Base-by-base conservation (phyloP, 2,329 filamentous ascomycete genomes). In the Sclerotinia nivalis region DNA sequence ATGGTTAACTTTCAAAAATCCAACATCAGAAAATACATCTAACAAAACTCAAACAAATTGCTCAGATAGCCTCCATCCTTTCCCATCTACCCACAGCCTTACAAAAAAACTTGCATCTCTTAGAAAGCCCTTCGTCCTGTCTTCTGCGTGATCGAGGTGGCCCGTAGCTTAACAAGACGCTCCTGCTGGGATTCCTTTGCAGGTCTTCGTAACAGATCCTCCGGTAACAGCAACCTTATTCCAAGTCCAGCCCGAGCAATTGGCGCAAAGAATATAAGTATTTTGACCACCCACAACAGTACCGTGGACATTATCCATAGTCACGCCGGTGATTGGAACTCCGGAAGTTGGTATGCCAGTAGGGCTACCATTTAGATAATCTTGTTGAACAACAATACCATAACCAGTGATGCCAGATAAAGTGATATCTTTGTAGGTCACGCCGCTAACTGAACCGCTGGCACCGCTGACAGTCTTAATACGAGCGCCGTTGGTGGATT, bases 321-420 rank as follows among this genome's bases (percentile, higher is more conserved):
- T 83, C 4, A 87, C 72, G 15, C 80, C 82, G 12, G 84, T 86
- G 76, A 87, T 86, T 22, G 84, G 84, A 25, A 87, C 83, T 31
- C 84, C 69, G 7, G 49, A 49, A 1, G 75, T 75, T 28, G 75
- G 72, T 0, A n/a, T 74, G 1, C 74, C 74, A 12, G 74, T 76
- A 34, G 75, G 75, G 13, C 68, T 73, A 0, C 74, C 74, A 56
- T 76, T 76, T 66, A 72, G 52, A 59, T 86, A 86, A 76, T 88
- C 85, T 79, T 89, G 87, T 78, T 88, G 81, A 70, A 89, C 83
- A 62, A 87, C 74, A 43, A 88, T 83, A 49, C 76, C 84, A 47
- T 76, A 76, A 13, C 68, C 67, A 45, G 83, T 77, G 75, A 87
- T 87, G 49, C 78, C 77, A 54, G 78, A 80, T 1, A 88, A 79